Percentiles rank a stretch among this genome's conserved stretches.
These are phyloP conservation scores for Tuber microsphaerosporum DNA, from an alignment of 495 filamentous ascomycete genomes.

Conservation along the genomic window DNA sequence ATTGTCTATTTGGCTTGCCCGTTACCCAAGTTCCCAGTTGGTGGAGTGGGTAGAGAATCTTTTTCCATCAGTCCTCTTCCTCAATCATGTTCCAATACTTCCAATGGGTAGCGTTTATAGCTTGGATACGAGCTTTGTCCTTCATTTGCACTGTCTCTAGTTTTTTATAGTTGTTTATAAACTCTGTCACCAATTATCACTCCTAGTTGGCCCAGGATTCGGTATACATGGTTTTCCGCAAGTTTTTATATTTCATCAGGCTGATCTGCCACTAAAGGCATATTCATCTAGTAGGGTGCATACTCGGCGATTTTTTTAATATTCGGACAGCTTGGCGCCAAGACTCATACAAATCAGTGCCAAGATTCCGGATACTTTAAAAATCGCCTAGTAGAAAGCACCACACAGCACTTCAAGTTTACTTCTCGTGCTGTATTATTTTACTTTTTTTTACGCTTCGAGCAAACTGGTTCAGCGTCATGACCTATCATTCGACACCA, in stretches of 20 bases:
- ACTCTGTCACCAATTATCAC: background rate
- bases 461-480: background rate
- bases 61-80: background rate
- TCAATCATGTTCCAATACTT: background rate
- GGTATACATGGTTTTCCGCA: background rate
- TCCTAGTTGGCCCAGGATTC: no score
- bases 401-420: no score
- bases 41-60: background rate
- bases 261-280: background rate
- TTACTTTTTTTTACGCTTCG: background rate
- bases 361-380: no score
- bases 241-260: background rate
- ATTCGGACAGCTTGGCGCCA: no score
- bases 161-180: background rate
- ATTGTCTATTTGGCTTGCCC: background rate
- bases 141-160: background rate
- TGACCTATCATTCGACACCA: background rate
- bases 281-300: background rate
- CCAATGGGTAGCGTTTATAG: background rate
- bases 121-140: background rate
- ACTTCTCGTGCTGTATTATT: background rate
- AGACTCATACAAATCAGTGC: no score
- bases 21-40: background rate
- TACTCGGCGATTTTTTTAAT: no score
- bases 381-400: no score